Evolutionary conservation across 2,329 filamentous ascomycete genomes (phyloP), one percentile per base, ranked within the genome.

Genomic region (Raffaelea deltoideospora): DNA sequence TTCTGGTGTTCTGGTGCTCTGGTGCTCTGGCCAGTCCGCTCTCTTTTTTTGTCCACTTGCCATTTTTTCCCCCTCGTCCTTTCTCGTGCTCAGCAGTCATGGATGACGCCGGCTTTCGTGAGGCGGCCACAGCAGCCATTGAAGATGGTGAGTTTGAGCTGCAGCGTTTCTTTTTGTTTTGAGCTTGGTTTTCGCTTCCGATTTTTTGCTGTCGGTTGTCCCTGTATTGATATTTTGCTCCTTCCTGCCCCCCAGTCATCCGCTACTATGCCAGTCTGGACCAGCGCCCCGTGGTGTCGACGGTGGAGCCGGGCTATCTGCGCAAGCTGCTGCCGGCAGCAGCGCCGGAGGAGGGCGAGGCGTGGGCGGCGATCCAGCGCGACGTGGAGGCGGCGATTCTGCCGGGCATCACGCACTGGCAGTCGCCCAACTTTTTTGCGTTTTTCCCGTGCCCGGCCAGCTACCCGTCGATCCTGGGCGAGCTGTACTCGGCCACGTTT

Each of bases 371-470:
- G 36, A 95, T 96, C 51, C 81, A 85, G 48, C 67, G 73, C 39
- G 88, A 96, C 53, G 76, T 96, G 35, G 79, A 87, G 48, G 61
- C 69, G 31, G 83, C 90, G 53, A 94, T 96, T 52, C 74, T 94
- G 53, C 88, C 88, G 0, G 88, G 88, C 6, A 65, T 96, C 37
- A 95, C 88, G 0, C 88, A 95, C 59, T 96, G 88, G 69, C 79
- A 93, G 54, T 84, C 78, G 3, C 88, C 85, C 14, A 86, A 88
- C 52, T 96, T 94, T 67, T 84, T 95, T 73, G 88, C 88, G 31
- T 96, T 92, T 65, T 96, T 90, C 59, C 82, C 88, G 1, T 84
- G 84, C 34, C 76, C 74, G 19, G 76, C 78, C 37, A 83, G 79
- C 26, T 95, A 79, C 53, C 86, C 88, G 0, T 73, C 77, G 21